Conservation (phyloP, 352 stramenopile species). For the Phytophthora litchii region DNA sequence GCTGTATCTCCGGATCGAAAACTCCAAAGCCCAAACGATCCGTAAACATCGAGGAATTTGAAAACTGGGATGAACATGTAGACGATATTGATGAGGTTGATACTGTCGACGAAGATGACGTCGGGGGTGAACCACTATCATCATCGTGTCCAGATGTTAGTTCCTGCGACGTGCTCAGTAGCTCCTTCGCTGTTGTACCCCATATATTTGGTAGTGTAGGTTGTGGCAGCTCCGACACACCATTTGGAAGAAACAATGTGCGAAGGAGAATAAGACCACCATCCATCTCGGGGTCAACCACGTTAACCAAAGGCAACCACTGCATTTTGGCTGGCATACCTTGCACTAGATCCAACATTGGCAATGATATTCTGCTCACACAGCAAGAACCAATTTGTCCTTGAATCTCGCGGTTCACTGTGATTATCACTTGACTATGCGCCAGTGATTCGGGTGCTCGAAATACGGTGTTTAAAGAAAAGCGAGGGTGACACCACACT, state of each 20-base stretch:
- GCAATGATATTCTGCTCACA: constrained; percentile 29
- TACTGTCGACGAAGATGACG: constrained; percentile 20
- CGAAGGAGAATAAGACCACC: constrained; percentile 48
- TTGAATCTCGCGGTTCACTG: constrained; percentile 50
- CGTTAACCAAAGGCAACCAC: constrained; percentile 47
- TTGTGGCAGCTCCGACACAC: constrained; percentile 50
- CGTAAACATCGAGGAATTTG: constrained; percentile 22
- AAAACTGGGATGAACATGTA: constrained; percentile 21
- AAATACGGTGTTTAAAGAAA: constrained; percentile 44
- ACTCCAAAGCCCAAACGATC: constrained; percentile 63
- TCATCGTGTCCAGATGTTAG: not conserved
- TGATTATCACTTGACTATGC: constrained; percentile 46
- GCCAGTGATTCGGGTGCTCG: constrained; percentile 52
- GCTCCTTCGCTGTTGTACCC: constrained; percentile 48
- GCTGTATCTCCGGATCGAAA: constrained; percentile 39
- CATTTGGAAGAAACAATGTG: constrained; percentile 66
- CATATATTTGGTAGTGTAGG: constrained; percentile 35
- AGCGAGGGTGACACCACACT: constrained; percentile 53
- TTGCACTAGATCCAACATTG: constrained; percentile 58
- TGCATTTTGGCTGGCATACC: constrained; percentile 67
- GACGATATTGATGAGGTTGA: constrained; percentile 26
- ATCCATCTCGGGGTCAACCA: not conserved
- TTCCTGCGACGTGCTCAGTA: constrained; percentile 30
- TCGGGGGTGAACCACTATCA: constrained; percentile 10
- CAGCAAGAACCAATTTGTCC: constrained; percentile 38